These are phyloP conservation scores for Neonectria ditissima DNA, from an alignment of 2,329 filamentous ascomycete species.

Conservation along the genomic window DNA sequence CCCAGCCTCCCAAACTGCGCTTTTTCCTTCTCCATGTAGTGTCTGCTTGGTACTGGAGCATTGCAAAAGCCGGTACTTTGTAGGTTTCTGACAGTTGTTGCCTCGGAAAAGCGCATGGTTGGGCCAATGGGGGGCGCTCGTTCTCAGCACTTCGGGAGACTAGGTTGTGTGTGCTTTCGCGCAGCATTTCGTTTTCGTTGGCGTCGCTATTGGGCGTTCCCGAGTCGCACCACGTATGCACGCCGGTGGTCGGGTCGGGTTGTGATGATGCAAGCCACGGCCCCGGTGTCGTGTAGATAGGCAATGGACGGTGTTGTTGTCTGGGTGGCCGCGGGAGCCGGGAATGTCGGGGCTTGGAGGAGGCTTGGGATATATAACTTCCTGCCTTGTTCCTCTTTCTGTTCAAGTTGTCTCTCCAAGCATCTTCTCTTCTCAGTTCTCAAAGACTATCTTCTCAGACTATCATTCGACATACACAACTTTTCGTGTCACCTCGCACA, in stretches of 20 bases:
- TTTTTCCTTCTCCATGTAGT: neutral
- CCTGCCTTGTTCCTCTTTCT: neutral
- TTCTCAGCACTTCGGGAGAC: neutral
- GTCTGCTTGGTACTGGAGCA: too few species aligned
- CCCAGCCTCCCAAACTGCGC: neutral
- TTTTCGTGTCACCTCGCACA: constrained; percentile 11
- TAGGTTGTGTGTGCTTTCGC: too few species aligned
- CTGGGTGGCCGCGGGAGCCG: neutral
- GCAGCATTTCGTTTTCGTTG: neutral
- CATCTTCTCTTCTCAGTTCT: neutral
- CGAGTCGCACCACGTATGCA: neutral
- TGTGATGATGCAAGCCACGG: constrained; percentile 4
- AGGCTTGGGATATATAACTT: constrained; percentile 6
- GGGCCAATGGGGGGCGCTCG: neutral
- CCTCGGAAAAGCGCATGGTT: constrained; percentile 3
- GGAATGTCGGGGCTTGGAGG: constrained; percentile 7
- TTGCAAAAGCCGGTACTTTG: neutral
- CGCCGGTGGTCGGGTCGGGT: neutral
- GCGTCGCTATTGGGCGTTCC: neutral
- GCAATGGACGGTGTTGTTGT: neutral
- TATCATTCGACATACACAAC: neutral
- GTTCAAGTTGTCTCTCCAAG: neutral
- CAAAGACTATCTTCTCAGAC: neutral
- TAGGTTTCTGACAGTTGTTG: neutral
- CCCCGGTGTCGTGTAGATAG: neutral